phyloP scores from a whole-genome alignment of 2,329 filamentous ascomycete species.

The Microcera coccophila region DNA sequence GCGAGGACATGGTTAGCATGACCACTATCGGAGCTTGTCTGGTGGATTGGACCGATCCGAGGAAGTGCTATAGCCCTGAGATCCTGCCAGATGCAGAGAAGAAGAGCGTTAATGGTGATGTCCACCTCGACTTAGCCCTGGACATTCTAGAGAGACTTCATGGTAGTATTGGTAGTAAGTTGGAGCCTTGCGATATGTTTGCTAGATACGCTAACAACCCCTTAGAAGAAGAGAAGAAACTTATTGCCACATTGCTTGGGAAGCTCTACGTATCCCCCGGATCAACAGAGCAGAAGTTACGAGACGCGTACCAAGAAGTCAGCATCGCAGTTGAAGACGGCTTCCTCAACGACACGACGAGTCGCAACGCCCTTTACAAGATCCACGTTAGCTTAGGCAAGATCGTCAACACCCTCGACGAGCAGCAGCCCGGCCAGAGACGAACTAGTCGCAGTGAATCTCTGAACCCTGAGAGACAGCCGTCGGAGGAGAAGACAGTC shows the following conservation, averaged over 20 bases:
- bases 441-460: slow-evolving; percentile 46
- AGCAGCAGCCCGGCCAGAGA: slow-evolving; percentile 35
- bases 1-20: slow-evolving; percentile 75
- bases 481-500: slow-evolving; percentile 37
- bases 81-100: slow-evolving; percentile 53
- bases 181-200: not conserved
- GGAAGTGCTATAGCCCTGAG: slow-evolving; percentile 63
- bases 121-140: slow-evolving; percentile 74
- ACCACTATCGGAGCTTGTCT: slow-evolving; percentile 76
- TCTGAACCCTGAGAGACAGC: slow-evolving; percentile 28
- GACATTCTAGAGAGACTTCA: slow-evolving; percentile 73
- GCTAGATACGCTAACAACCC: slow-evolving; percentile 26
- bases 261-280: slow-evolving; percentile 77
- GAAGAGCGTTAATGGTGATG: slow-evolving; percentile 66
- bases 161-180: slow-evolving; percentile 63
- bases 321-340: slow-evolving; percentile 61
- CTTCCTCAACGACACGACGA: slow-evolving; percentile 56
- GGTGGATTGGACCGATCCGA: slow-evolving; percentile 91
- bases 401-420: slow-evolving; percentile 59
- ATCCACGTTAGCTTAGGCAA: slow-evolving; percentile 64
- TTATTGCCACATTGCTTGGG: slow-evolving; percentile 69
- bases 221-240: slow-evolving; percentile 80
- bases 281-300: slow-evolving; percentile 55
- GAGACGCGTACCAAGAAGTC: slow-evolving; percentile 55
- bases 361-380: slow-evolving; percentile 63